These are phyloP conservation scores for Neurospora tetrasperma DNA, from an alignment of 495 filamentous ascomycete species.

Conservation along the genomic window DNA sequence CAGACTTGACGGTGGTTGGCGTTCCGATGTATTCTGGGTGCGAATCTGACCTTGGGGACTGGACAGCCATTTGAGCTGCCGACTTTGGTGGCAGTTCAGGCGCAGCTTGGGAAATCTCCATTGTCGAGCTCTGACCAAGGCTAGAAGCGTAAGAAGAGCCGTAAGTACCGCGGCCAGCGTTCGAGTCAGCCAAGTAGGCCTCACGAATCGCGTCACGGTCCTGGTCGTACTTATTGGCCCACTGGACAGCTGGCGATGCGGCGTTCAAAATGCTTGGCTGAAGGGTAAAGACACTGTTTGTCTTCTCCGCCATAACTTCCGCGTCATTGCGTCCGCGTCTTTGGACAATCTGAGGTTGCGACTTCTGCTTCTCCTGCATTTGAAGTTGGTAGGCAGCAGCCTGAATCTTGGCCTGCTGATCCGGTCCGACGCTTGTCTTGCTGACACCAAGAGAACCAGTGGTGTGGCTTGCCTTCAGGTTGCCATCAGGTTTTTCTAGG, in stretches of 20 bases:
- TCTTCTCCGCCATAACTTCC: conserved; percentile 57
- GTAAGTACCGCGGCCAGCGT: conserved; percentile 51
- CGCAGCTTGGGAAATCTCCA: conserved; percentile 20
- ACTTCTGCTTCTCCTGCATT: conserved; percentile 46
- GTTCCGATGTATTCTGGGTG: background rate
- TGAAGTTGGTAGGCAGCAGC: conserved; percentile 76
- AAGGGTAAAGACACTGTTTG: conserved; percentile 83
- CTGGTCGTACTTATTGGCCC: conserved; percentile 85
- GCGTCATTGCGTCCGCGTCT: conserved; percentile 43
- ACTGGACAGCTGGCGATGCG: conserved; percentile 89
- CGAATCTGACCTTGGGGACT: background rate
- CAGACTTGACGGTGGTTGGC: background rate
- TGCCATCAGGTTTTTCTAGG: conserved; percentile 23
- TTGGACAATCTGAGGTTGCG: conserved; percentile 29
- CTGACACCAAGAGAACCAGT: conserved; percentile 44
- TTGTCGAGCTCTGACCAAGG: conserved; percentile 5
- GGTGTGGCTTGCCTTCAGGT: conserved; percentile 23
- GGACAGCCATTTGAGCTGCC: conserved; percentile 10
- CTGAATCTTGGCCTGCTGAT: conserved; percentile 88
- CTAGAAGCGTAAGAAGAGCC: conserved; percentile 24
- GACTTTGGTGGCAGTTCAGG: conserved; percentile 28
- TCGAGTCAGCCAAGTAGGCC: conserved; percentile 65
- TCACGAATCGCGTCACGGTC: conserved; percentile 54
- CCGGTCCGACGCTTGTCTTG: conserved; percentile 81
- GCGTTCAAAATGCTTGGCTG: conserved; percentile 79